Evolutionary conservation across 1,139 yeast species (phyloP).

Genomic region (Geotrichum klebahnii): DNA sequence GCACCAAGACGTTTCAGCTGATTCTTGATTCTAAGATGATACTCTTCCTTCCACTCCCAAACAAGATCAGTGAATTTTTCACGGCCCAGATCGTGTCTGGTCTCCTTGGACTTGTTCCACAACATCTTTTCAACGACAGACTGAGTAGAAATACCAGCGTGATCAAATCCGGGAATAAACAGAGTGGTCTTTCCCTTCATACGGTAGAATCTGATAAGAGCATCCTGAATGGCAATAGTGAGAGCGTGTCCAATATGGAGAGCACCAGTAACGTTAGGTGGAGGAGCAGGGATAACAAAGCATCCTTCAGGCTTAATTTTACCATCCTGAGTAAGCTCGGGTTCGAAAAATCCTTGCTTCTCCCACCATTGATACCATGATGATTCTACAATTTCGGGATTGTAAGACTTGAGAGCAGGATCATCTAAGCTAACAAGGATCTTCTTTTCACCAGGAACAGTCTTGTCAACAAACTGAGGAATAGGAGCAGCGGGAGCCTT

Average conservation of each 20-base stretch:
- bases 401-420: slow-evolving; percentile 89
- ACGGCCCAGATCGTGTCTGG: slow-evolving; percentile 94
- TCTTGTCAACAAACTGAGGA: slow-evolving; percentile 78
- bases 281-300: slow-evolving; percentile 94
- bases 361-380: slow-evolving; percentile 99
- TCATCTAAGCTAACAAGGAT: slow-evolving; percentile 78
- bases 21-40: slow-evolving; percentile 75
- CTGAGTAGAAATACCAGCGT: slow-evolving; percentile 98
- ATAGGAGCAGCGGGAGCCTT: slow-evolving; percentile 68
- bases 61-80: slow-evolving; percentile 82
- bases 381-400: slow-evolving; percentile 87
- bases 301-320: slow-evolving; percentile 73
- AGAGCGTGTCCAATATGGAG: slow-evolving; percentile 97
- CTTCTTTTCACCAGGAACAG: slow-evolving; percentile 89
- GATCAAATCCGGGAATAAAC: slow-evolving; percentile 95
- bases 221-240: slow-evolving; percentile 90
- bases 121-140: slow-evolving; percentile 96
- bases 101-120: slow-evolving; percentile 81
- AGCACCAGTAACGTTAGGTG: slow-evolving; percentile 98
- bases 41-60: slow-evolving; percentile 98
- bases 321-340: slow-evolving; percentile 75
- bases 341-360: slow-evolving; percentile 79
- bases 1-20: slow-evolving; percentile 91
- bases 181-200: slow-evolving; percentile 95
- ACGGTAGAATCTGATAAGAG: slow-evolving; percentile 88